Evolutionary conservation across 148 eudicot genomes (phyloP), one percentile per base, ranked within the genome.

Genomic region (Dianthus caryophyllus): DNA sequence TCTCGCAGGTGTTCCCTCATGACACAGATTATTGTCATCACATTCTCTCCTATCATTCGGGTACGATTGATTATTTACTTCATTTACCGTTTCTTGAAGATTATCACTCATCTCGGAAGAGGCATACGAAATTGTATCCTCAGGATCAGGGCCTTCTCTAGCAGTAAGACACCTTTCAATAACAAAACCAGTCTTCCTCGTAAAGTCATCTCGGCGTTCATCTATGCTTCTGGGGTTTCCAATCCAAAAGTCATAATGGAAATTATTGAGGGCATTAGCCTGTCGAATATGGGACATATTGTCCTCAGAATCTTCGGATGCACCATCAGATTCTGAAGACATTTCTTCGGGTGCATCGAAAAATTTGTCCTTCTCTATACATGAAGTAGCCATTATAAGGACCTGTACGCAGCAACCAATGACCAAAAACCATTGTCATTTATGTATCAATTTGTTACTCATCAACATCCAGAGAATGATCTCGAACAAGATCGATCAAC

Each of bases 171-270:
- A 71, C 50, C 79, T 51, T 62, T 81, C 83, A 29, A 75, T 47
- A 26, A 55, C 74, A 53, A 82, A 78, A 60, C 87, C 88, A 68
- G 84, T 82, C 78, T 73, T 73, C 66, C 76, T 76, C 44, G 80
- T 60, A 58, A 92, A 87, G 25, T 80, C 86, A 36, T 67, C 61
- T 17, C 98, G 94, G 2, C 98, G 81, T 69, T 77, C 84, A 66
- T 77, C 73, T 52, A 86, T 79, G 77, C 87, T 84, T 44, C 71
- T 79, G 2, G 83, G 84, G 38, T 82, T 75, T 61, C 61, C 71
- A 39, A 56, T 77, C 96, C 96, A 92, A 64, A 81, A 78, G 2
- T 88, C 90, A 60, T 85, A 87, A 38, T 65, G 82, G 5, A 80
- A 65, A 22, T 73, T 61, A 38, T 71, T 70, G 14, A 70, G 44